A percentile compares a stretch with the other conserved stretches of the same genome.
These are phyloP conservation scores for Rhodamnia argentea DNA, from an alignment of 345 rosid genomes.

Conservation along the genomic window DNA sequence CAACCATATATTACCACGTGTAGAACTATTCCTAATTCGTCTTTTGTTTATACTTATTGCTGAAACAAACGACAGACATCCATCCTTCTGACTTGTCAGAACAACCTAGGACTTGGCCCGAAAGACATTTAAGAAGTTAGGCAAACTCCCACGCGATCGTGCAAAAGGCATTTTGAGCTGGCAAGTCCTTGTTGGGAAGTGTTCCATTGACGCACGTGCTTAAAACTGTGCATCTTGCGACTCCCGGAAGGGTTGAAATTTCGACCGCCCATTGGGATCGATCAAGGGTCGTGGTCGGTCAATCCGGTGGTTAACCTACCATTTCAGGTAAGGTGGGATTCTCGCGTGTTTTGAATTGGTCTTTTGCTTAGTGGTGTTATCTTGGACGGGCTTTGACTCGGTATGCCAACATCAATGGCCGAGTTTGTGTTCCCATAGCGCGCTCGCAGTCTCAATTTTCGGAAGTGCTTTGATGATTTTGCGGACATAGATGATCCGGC, in stretches of 20 bases:
- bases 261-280: neutral
- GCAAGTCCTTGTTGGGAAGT: neutral
- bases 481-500: neutral
- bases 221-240: neutral
- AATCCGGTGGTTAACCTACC: neutral
- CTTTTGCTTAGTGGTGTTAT: neutral
- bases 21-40: no score
- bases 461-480: fast-evolving
- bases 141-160: neutral
- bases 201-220: neutral
- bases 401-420: neutral
- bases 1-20: neutral
- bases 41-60: no score
- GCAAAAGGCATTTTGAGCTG: neutral
- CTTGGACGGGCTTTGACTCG: neutral
- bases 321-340: neutral
- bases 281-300: neutral
- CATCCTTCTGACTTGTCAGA: neutral
- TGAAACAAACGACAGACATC: neutral
- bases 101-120: neutral
- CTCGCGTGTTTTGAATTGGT: neutral
- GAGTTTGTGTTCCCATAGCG: neutral
- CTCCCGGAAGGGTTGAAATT: neutral
- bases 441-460: neutral
- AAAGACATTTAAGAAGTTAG: neutral